phyloP scores from a whole-genome alignment of 768 basidiomycete species.

The Sistotremastrum suecicum region DNA sequence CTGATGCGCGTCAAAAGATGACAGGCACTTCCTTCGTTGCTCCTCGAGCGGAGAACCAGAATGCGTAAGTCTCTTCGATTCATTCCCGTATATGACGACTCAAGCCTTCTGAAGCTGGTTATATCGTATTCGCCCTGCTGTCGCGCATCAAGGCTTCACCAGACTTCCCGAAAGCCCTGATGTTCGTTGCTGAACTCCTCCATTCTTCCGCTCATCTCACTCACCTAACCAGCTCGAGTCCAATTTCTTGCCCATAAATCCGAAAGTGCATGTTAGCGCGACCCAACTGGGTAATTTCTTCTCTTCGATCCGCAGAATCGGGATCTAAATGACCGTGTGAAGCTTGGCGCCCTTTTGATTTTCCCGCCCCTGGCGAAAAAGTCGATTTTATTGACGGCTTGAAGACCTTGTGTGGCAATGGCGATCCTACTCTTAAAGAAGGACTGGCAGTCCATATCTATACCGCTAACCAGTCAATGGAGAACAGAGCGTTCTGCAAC shows the following conservation, averaged over 20 bases:
- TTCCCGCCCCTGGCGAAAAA: constrained; percentile 19
- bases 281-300: constrained; percentile 30
- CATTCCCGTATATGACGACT: background rate
- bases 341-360: constrained; percentile 48
- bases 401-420: constrained; percentile 50
- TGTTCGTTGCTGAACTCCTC: constrained; percentile 19
- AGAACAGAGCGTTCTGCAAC: constrained; percentile 43
- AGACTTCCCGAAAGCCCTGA: constrained; percentile 42
- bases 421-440: constrained; percentile 46
- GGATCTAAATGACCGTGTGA: background rate
- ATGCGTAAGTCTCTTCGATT: constrained; percentile 24
- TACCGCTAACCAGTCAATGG: constrained; percentile 45
- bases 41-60: constrained; percentile 38
- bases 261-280: constrained; percentile 44
- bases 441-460: constrained; percentile 55
- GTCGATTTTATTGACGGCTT: constrained; percentile 46
- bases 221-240: constrained; percentile 36
- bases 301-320: background rate
- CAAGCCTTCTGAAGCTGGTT: constrained; percentile 29
- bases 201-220: background rate
- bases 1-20: constrained; percentile 22
- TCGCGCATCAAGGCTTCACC: constrained; percentile 50
- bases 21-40: constrained; percentile 48
- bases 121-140: constrained; percentile 55
- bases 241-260: constrained; percentile 44